Evolutionary conservation across 1,284 basidiomycete species (phyloP), one percentile per base, ranked within the genome.

Genomic region (Ceratobasidium sp.): DNA sequence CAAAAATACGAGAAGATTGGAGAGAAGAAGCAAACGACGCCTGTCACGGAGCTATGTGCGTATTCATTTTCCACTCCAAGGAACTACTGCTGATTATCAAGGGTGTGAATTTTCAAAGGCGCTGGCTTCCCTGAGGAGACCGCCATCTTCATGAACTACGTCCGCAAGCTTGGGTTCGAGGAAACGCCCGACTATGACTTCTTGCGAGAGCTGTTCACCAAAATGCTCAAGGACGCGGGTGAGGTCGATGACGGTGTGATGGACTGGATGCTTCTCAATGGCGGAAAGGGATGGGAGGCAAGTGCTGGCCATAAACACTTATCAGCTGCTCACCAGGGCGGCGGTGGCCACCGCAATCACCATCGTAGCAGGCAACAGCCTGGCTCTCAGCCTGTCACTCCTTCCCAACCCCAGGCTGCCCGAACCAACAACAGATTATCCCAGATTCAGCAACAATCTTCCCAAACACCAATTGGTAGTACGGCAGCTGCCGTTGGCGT

Each of bases 1-100:
- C 96, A 98, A 82, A 98, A 98, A 85, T 98, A 98, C 81, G 96
- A 98, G 83, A 94, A 96, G 81, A 98, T 98, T 79, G 95, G 95
- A 78, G 96, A 98, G 85, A 98, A 98, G 88, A 99, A 93, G 85
- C 96, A 98, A 84, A 93, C 89, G 57, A 98, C 97, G 1, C 87
- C 89, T 3, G 98, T 98, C 78, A 87, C 89, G 57, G 97, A 98
- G 81, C 85, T 99, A 32, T 97, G 96, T 78, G 97, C 18, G 58
- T 61, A 16, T 18, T 28, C 41, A n/a, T 26, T 6, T 21, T 8
- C 18, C 41, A 43, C 41, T 61, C 58, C 58, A 61, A 38, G 4
- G 14, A 9, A 14, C 23, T 21, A 32, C 13, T 9, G 18, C 23
- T 26, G 41, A 38, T 61, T 44, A 61, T 21, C 32, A n/a, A 44